Base-by-base conservation (phyloP, 352 stramenopile genomes). In the Phytophthora ohioensis region DNA sequence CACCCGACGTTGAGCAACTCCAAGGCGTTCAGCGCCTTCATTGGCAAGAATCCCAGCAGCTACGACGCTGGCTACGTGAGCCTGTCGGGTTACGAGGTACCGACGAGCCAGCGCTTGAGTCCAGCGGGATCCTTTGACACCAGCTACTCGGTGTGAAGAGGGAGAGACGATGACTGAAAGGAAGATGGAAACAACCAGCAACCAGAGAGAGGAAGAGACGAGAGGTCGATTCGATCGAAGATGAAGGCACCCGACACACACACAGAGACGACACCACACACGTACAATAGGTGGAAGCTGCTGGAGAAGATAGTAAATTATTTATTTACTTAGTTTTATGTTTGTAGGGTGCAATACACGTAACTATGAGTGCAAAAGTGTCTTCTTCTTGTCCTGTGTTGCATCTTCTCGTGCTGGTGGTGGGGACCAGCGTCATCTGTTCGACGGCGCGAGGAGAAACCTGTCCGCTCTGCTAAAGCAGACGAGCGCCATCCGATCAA, bases 11-110 rank as follows among this genome's bases (percentile, higher is more conserved):
- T 92, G 10, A 75, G 71, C 15, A 77, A 71, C 41, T 79, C 75
- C 35, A 35, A 60, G 21, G 69, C 72, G 3, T 92, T 91, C 64
- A 76, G 65, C 57, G 71, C 79, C 21, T 92, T 92, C 58, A 82
- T 91, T 34, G 85, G 85, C 69, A 91, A 88, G 71, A 91, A 89
- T 59, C 85, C 85, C n/a, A 84, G 82, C 43, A 84, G 75, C 49
- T 75, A 79, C 35, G 82, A 91, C 53, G 68, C 84, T 5, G 85
- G 85, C 32, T 92, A 92, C 64, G 85, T 92, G 69, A 90, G 81
- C 38, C 71, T 92, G 9, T 91, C 85, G 48, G 75, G 74, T 56
- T 92, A 92, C 68, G 82, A 92, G 54, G 85, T 83, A 43, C 85
- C 85, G 17, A 64, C 79, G 45, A 84, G 56, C 36, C 76, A 81